phyloP scores from a whole-genome alignment of 495 filamentous ascomycete genomes.

The Neurospora sp. region DNA sequence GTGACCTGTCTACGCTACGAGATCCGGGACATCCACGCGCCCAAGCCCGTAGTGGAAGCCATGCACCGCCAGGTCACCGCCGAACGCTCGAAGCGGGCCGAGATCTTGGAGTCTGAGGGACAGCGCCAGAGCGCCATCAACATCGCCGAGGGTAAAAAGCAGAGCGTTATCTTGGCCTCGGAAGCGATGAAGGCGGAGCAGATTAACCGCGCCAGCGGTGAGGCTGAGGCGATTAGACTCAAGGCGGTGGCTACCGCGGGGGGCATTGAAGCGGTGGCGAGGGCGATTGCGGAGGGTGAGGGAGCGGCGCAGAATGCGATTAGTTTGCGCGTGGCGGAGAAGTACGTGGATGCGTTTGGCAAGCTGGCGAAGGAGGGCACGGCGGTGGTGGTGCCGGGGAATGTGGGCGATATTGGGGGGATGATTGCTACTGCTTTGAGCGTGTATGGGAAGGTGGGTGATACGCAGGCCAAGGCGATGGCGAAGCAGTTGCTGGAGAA shows the following conservation, averaged over 20 bases:
- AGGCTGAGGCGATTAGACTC: constrained; percentile 84
- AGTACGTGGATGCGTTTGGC: constrained; percentile 93
- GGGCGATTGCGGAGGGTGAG: constrained; percentile 57
- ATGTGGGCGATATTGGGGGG: constrained; percentile 90
- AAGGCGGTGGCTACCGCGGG: constrained; percentile 76
- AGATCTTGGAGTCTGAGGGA: constrained; percentile 93
- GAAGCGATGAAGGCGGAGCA: constrained; percentile 85
- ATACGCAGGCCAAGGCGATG: constrained; percentile 63
- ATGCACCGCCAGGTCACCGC: constrained; percentile 98
- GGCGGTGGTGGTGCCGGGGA: constrained; percentile 87
- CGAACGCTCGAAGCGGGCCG: constrained; percentile 90
- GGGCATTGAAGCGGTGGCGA: constrained; percentile 78
- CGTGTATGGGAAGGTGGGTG: constrained; percentile 88
- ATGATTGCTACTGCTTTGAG: constrained; percentile 97
- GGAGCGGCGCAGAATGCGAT: constrained; percentile 71
- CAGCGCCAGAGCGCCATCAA: constrained; percentile 96
- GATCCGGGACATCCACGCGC: constrained; percentile 96
- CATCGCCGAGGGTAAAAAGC: constrained; percentile 93
- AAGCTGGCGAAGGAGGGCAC: constrained; percentile 90
- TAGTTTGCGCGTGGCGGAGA: constrained; percentile 83
- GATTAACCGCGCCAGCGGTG: constrained; percentile 83
- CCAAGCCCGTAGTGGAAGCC: constrained; percentile 80
- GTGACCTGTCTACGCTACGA: constrained; percentile 94
- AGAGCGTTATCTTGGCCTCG: constrained; percentile 87
- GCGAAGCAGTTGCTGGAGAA: constrained; percentile 40